Percentiles rank a stretch among this genome's conserved stretches.
Evolutionary conservation across 768 basidiomycete genomes (phyloP).

Genomic region (Boletus sp.): DNA sequence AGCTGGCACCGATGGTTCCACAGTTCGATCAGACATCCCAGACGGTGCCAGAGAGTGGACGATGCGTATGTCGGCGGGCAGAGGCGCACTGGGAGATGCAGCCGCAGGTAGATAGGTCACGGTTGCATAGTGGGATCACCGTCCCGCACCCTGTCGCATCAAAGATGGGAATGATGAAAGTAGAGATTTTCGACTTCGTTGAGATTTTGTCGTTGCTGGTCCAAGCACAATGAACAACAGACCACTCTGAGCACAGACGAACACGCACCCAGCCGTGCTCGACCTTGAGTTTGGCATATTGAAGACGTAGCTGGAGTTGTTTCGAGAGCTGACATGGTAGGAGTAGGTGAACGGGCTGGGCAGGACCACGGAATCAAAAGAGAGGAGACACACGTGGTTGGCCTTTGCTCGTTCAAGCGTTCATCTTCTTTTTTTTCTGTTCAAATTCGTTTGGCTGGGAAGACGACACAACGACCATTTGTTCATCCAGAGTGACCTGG

Average conservation of each 20-base stretch:
- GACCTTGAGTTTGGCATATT: conserved; percentile 75
- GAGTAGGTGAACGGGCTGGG: neutral
- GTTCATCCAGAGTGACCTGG: too few relatives aligned
- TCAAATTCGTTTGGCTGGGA: conserved; percentile 27
- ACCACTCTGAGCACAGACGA: neutral
- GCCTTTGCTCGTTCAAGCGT: conserved; percentile 55
- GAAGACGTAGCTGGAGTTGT: conserved; percentile 69
- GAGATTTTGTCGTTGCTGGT: conserved; percentile 70
- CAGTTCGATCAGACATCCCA: too few relatives aligned
- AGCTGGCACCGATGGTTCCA: conserved; percentile 7
- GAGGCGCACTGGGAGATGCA: neutral
- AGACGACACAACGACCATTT: too few relatives aligned
- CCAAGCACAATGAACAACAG: neutral
- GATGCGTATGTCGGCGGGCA: too few relatives aligned
- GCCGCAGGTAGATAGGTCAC: neutral
- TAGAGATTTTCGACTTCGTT: conserved; percentile 84
- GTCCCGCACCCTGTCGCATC: conserved; percentile 21
- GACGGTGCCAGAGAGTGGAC: too few relatives aligned
- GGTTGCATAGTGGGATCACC: conserved; percentile 18
- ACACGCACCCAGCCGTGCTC: conserved; percentile 74
- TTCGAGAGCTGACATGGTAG: conserved; percentile 50
- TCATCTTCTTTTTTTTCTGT: conserved; percentile 43
- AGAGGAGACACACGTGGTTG: conserved; percentile 45
- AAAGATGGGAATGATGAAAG: conserved; percentile 66
- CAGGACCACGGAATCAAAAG: neutral